phyloP scores from a whole-genome alignment of 257 asterid genomes.

The Penstemon newberryi region DNA sequence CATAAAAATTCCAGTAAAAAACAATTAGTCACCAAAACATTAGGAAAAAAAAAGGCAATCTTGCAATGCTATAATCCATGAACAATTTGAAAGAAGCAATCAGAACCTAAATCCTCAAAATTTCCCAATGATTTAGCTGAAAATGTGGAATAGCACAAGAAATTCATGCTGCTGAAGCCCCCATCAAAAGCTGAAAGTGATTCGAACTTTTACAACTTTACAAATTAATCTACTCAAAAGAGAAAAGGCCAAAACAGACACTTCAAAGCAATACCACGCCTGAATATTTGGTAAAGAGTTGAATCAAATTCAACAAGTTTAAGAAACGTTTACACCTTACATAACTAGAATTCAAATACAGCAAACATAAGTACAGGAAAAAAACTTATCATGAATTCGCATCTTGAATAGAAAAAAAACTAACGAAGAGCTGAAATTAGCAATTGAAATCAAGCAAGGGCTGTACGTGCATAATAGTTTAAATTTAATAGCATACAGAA shows the following conservation, averaged over 20 bases:
- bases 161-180: slow-evolving; percentile 14
- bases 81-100: slow-evolving; percentile 28
- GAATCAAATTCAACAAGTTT: slow-evolving; percentile 27
- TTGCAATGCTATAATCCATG: slow-evolving; percentile 8
- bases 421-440: not conserved
- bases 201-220: slow-evolving; percentile 25
- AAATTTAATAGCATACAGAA: slow-evolving; percentile 1
- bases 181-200: slow-evolving; percentile 27
- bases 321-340: slow-evolving; percentile 26
- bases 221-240: slow-evolving; percentile 12
- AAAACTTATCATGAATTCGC: not conserved
- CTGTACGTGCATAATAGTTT: too few species aligned
- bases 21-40: slow-evolving; percentile 6
- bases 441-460: not conserved
- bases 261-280: slow-evolving; percentile 36
- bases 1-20: not conserved
- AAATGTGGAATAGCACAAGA: slow-evolving; percentile 32
- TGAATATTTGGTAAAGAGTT: slow-evolving; percentile 33
- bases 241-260: not conserved
- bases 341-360: slow-evolving; percentile 14
- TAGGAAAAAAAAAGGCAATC: not conserved
- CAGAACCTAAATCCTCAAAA: slow-evolving; percentile 22
- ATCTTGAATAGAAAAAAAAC: not conserved
- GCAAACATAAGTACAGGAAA: not conserved
- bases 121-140: slow-evolving; percentile 28